Evolutionary conservation across 306 rosid genomes (phyloP).

Genomic region (Quercus parvula): DNA sequence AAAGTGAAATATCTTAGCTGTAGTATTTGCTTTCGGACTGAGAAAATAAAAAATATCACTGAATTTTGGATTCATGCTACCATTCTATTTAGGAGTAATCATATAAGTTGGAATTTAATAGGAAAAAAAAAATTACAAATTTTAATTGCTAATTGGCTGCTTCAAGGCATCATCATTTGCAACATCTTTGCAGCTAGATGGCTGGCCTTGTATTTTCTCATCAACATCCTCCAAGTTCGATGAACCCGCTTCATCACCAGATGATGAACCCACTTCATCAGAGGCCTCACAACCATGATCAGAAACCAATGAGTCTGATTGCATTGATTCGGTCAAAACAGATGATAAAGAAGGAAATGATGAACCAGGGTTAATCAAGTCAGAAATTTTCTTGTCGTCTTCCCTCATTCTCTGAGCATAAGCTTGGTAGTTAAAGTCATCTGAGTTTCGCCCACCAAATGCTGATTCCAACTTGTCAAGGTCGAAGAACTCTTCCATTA

Average conservation of each 20-base stretch:
- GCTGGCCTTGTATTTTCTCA: constrained; percentile 1
- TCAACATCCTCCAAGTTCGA: constrained; percentile 23
- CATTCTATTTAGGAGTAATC: too few species aligned
- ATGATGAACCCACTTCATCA: constrained; percentile 1
- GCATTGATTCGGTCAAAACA: constrained; percentile 18
- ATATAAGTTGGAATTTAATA: too few species aligned
- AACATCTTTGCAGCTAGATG: constrained; percentile 13
- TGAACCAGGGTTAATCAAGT: constrained; percentile 27
- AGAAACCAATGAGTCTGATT: constrained; percentile 5
- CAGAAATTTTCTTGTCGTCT: constrained; percentile 49
- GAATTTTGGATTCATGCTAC: too few species aligned
- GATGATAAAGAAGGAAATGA: constrained; percentile 27
- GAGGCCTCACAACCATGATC: constrained; percentile 32
- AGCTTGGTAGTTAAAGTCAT: constrained; percentile 41
- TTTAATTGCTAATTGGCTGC: constrained; percentile 2
- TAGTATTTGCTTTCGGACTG: too few species aligned
- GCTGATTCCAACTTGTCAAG: constrained; percentile 53
- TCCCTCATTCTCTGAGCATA: constrained; percentile 56
- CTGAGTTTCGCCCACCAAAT: constrained; percentile 60
- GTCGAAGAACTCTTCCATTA: constrained; percentile 62
- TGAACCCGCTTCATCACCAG: constrained; percentile 23
- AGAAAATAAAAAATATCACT: too few species aligned
- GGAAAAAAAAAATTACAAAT: not conserved
- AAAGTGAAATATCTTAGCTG: too few species aligned
- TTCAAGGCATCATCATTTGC: constrained; percentile 14